Evolutionary conservation across 2,329 filamentous ascomycete genomes (phyloP), one percentile per base, ranked within the genome.

Genomic region (Phialemonium atrogriseum): DNA sequence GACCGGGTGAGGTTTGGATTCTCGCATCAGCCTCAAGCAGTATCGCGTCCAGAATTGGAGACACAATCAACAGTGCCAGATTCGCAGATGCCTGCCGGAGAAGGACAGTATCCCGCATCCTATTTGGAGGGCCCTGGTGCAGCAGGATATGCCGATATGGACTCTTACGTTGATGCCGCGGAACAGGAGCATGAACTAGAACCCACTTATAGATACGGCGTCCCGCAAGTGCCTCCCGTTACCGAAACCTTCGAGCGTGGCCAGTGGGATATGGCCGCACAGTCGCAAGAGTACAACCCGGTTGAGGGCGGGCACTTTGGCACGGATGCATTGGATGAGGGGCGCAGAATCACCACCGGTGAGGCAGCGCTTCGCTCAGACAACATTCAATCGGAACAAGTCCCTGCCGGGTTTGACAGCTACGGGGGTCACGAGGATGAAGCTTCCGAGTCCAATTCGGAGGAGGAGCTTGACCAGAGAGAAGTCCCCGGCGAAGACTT

Each of bases 1-100:
- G 46, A 50, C 15, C 48, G 48, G 24, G 49, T 52, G 9, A 43
- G 49, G 19, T 51, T 52, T 25, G 47, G 46, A 5, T 52, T 50
- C 30, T 45, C 47, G 6, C 49, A 49, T 27, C 33, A 38, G 7
- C 45, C 45, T 5, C 39, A 44, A 7, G 27, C 32, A 15, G 24
- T 34, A 11, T 32, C 29, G 8, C 14, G 35, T n/a, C 15, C 34
- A 15, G 26, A 17, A 9, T 9, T 23, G 21, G 21, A 9, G n/a
- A n/a, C 21, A 23, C 21, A 23, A 23, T n/a, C 21, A 23, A 23
- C 27, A 21, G 27, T 13, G 19, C 17, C 27, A 20, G 17, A 17
- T 9, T 18, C 27, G 10, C 27, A 21, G 3, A n/a, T n/a, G n/a
- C 27, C 7, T 10, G 27, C 24, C 20, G 16, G 24, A 8, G 25